Base-by-base conservation (phyloP, 2,329 filamentous ascomycete genomes). In the Penicillium griseofulvum region DNA sequence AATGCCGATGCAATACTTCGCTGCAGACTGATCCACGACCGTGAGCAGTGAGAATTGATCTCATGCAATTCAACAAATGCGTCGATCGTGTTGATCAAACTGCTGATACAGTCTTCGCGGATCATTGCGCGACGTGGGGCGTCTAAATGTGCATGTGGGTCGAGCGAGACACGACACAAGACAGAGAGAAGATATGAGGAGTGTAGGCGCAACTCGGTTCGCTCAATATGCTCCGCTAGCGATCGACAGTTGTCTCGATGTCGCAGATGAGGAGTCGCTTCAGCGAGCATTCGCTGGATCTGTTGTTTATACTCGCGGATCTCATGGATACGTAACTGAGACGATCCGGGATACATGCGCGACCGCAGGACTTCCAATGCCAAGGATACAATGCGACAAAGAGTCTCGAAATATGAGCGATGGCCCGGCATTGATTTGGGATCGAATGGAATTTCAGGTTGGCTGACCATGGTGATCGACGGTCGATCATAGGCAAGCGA, bases 111-210 rank as follows among this genome's bases (percentile, higher is more conserved):
- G 42, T 78, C 77, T 54, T 79, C 77, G 39, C 78, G 77, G 58
- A 84, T 66, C 12, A 63, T 33, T 8, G 56, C 61, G 16, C 69
- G 69, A 31, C 65, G 67, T 7, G 68, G 53, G 63, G 75, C 58
- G 72, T 79, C 51, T 71, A 76, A 33, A 22, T 75, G 74, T 3
- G 75, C 73, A 19, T 70, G 60, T 7, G 66, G 65, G 37, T 72
- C 69, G 59, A 85, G 76, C 2, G 82, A 81, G 9, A 81, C 80
- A 10, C 83, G 79, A 61, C 81, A 84, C 9, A 85, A 73, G 60
- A 85, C 81, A 4, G 82, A 84, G 46, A 81, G 79, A 54, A 83
- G 78, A 68, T 85, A 85, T 6, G 80, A 83, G n/a, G 80, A 80
- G 66, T 85, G 83, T n/a, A 85, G 70, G 58, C 83, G 82, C 33